Evolutionary conservation across 352 stramenopile species (phyloP).

Genomic region (Phytophthora pseudosyringae): DNA sequence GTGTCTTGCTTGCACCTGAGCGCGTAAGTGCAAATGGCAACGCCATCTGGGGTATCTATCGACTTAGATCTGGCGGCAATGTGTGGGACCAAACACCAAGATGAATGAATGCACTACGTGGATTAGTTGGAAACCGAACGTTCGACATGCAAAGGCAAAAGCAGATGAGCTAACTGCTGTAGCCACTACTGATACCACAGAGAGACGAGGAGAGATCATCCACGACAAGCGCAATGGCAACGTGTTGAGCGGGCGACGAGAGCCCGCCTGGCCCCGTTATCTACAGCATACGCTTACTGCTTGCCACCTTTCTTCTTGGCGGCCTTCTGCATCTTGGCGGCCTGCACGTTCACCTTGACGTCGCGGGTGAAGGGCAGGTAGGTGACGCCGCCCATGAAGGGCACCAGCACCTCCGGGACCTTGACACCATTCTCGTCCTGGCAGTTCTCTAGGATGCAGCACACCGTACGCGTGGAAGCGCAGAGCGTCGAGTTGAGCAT

Average conservation of each 20-base stretch:
- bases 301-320: slow-evolving; percentile 92
- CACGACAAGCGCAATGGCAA: slow-evolving; percentile 28
- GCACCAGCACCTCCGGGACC: slow-evolving; percentile 97
- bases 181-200: slow-evolving; percentile 3
- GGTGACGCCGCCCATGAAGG: slow-evolving; percentile 98
- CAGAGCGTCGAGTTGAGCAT: slow-evolving; percentile 99
- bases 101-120: slow-evolving; percentile 23
- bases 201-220: slow-evolving; percentile 16
- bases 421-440: slow-evolving; percentile 97
- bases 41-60: too few species aligned
- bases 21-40: background rate
- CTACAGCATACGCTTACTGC: slow-evolving; percentile 50
- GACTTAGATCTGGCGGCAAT: background rate
- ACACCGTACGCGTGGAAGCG: slow-evolving; percentile 98
- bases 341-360: slow-evolving; percentile 91
- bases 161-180: slow-evolving; percentile 21
- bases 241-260: slow-evolving; percentile 21
- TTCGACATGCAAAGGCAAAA: slow-evolving; percentile 17
- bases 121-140: slow-evolving; percentile 21
- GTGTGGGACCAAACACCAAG: background rate
- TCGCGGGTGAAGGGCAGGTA: slow-evolving; percentile 99
- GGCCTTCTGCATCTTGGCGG: slow-evolving; percentile 96
- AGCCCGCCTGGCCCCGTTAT: slow-evolving; percentile 19
- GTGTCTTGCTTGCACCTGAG: background rate
- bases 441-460: slow-evolving; percentile 99